These are phyloP conservation scores for Colletotrichum eleusines DNA, from an alignment of 2,329 filamentous ascomycete genomes.

Conservation along the genomic window DNA sequence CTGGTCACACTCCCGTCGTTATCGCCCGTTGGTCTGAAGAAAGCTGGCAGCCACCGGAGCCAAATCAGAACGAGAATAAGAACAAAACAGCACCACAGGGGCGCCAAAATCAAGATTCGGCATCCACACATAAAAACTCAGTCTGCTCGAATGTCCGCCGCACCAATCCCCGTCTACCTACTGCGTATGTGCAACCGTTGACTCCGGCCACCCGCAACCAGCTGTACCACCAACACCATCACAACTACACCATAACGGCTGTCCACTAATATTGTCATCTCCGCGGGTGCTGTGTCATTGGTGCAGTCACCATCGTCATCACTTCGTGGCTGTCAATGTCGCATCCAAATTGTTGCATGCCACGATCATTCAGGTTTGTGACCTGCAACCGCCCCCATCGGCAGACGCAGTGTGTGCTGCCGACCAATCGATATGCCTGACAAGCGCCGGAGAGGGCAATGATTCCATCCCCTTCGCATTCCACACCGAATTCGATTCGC, in stretches of 20 bases:
- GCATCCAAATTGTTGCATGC: constrained; percentile 24
- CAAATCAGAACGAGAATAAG: not conserved
- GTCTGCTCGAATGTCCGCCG: constrained; percentile 1
- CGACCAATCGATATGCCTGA: constrained; percentile 18
- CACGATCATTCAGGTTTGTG: constrained; percentile 6
- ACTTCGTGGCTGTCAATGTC: constrained; percentile 9
- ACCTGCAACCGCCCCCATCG: constrained; percentile 21
- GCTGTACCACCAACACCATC: constrained; percentile 12
- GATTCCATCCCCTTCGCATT: constrained; percentile 8
- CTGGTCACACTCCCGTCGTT: not conserved
- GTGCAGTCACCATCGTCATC: not conserved
- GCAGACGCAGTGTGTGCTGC: not conserved
- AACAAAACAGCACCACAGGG: not conserved
- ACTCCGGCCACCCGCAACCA: constrained; percentile 17
- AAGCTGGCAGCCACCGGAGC: not conserved
- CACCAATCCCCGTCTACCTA: constrained; percentile 3
- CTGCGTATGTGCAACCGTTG: not conserved
- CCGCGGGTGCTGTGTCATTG: constrained; percentile 1
- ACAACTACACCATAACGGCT: not conserved
- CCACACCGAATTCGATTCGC: constrained; percentile 8
- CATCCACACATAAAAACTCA: not conserved
- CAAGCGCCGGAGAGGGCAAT: constrained; percentile 2
- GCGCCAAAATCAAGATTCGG: not conserved
- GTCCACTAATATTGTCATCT: not conserved
- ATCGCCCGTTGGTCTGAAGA: not conserved